phyloP scores from a whole-genome alignment of 345 rosid species.

The Heritiera littoralis region DNA sequence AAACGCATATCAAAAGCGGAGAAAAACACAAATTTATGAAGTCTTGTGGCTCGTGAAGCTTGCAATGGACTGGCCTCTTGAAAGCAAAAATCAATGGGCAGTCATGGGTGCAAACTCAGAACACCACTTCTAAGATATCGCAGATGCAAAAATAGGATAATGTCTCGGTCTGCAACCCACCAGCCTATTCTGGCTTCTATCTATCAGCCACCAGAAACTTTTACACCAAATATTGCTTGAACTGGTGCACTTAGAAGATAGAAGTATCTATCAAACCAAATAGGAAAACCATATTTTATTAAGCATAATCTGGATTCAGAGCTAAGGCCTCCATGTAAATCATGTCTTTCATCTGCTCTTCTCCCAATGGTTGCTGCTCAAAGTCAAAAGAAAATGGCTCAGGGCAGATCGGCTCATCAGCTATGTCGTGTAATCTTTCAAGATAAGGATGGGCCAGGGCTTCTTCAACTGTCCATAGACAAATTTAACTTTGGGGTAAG shows the following conservation, averaged over 20 bases:
- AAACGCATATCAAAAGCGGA: neutral
- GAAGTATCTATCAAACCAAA: neutral
- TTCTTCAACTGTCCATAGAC: conserved; percentile 69
- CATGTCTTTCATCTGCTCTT: conserved; percentile 91
- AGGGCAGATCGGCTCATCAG: conserved; percentile 82
- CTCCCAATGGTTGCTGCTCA: conserved; percentile 77
- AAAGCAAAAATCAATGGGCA: neutral
- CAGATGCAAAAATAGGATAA: neutral
- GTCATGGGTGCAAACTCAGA: conserved; percentile 5
- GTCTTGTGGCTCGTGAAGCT: neutral
- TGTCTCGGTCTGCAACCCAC: neutral
- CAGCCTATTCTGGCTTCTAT: conserved; percentile 8
- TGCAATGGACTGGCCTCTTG: conserved; percentile 14
- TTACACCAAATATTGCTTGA: neutral
- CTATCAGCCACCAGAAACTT: neutral
- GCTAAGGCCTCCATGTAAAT: conserved; percentile 71
- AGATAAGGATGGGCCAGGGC: conserved; percentile 88
- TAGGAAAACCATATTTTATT: conserved; percentile 12
- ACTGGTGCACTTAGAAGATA: neutral
- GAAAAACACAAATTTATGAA: neutral
- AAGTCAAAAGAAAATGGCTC: conserved; percentile 80
- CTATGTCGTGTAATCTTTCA: conserved; percentile 68
- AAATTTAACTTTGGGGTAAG: conserved; percentile 6
- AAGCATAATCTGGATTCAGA: conserved; percentile 70
- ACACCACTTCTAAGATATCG: conserved; percentile 2